Evolutionary conservation across 1,284 basidiomycete species (phyloP), one percentile per base, ranked within the genome.

Genomic region (Sphagnurus paluster): DNA sequence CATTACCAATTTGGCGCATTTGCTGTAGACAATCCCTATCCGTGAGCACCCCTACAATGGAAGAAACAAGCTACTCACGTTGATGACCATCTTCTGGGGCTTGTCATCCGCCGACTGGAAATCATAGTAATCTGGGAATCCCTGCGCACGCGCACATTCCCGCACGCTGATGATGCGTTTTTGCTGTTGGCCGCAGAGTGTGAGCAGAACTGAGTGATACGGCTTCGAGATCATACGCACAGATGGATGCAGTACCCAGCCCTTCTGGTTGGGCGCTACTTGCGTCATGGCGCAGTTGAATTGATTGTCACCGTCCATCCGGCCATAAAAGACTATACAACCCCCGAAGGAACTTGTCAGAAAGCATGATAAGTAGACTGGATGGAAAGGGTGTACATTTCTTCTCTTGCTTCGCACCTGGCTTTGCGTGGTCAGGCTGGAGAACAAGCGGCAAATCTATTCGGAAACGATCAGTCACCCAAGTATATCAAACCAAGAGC

Each of bases 1-100:
- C 84, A 56, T 88, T 87, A 0, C 85, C 86, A 40, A 88, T 86
- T 56, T 87, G 85, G 32, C 74, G 70, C 44, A 77, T 65, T 80
- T 83, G 80, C 84, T 87, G 33, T 40, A 29, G 8, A 37, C n/a
- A n/a, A n/a, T n/a, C n/a, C n/a, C n/a, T n/a, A n/a, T n/a, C n/a
- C n/a, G n/a, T n/a, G n/a, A n/a, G n/a, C n/a, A n/a, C n/a, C n/a
- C n/a, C n/a, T n/a, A n/a, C 37, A 39, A 20, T 30, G 37, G 30
- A 35, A 9, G 16, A 34, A 17, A n/a, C 23, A 20, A 34, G 24
- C 9, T 6, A 67, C 77, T 49, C 53, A 85, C 84, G 53, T 84
- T 79, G 16, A 66, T 53, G 0, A 78, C 52, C 14, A 71, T 57
- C 32, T 64, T 66, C 3, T 47, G 52, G 0, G 69, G 59, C 8